Conservation (phyloP, 805 yeast species). For the Lipomyces spencermartinsiae region DNA sequence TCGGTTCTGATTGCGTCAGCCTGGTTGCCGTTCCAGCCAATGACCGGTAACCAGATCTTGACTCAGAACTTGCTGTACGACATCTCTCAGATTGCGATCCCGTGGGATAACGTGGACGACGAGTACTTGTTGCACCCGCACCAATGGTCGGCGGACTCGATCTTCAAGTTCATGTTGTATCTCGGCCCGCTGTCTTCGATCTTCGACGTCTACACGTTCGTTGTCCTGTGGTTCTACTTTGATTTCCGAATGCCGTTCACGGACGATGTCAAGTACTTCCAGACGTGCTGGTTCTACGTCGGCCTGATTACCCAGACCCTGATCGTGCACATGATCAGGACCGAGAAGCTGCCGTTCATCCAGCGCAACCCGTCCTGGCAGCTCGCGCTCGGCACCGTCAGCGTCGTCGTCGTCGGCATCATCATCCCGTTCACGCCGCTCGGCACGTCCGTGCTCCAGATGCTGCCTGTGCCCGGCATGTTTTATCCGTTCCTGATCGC, state of each 20-base stretch:
- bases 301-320: constrained; percentile 38
- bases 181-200: constrained; percentile 37
- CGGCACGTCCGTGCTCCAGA: constrained; percentile 35
- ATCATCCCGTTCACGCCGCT: constrained; percentile 37
- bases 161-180: constrained; percentile 36
- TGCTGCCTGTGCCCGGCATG: constrained; percentile 38
- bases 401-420: constrained; percentile 32
- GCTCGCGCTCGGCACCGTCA: constrained; percentile 28
- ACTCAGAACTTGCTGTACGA: constrained; percentile 37
- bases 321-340: constrained; percentile 38
- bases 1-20: constrained; percentile 54
- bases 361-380: constrained; percentile 39
- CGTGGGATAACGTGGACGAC: constrained; percentile 38
- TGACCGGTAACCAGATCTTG: constrained; percentile 39
- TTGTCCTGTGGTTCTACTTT: constrained; percentile 33
- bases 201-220: constrained; percentile 35
- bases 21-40: constrained; percentile 39
- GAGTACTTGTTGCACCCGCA: constrained; percentile 35
- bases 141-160: constrained; percentile 37
- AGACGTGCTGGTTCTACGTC: constrained; percentile 39
- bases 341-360: constrained; percentile 38
- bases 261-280: constrained; percentile 36
- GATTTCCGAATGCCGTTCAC: constrained; percentile 34
- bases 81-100: constrained; percentile 38
- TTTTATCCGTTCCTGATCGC: constrained; percentile 35